Base-by-base conservation (phyloP, 140 eudicot genomes). In the Stevia rebaudiana region DNA sequence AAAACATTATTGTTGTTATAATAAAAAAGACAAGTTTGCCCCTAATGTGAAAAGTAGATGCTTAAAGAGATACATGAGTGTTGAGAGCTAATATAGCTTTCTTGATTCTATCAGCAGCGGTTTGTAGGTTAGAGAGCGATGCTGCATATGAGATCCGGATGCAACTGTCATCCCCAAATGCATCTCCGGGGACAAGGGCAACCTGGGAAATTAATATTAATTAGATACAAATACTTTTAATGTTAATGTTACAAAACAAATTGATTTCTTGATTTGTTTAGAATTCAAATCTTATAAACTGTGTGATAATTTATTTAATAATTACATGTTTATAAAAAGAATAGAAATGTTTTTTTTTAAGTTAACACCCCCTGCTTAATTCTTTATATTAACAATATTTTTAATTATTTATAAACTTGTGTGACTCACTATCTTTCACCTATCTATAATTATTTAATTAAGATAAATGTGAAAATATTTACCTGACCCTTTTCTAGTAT, bases 131-230 rank as follows among this genome's bases (percentile, higher is more conserved):
- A 18, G 82, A 36, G 18, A 87, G 88, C 3, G 98, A 85, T 66
- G 83, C 85, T 7, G 98, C 96, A 65, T 91, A 91, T 10, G 98
- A 91, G 31, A 91, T 91, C 24, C 98, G 76, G 39, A 91, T 84
- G 76, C 98, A 91, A 6, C 74, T 78, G 55, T 91, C 98, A 56
- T 91, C 96, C 36, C 98, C 98, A 70, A 91, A 91, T 51, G 98
- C 96, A 74, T 77, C 95, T 17, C 98, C 96, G 7, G 98, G 98
- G 16, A 91, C 98, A 74, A 91, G 87, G 56, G 98, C 98, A 74
- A 87, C 98, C 98, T 90, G 82, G 22, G 23, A 52, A 54, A 18
- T 73, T 24, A 57, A 4, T 24, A 53, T 6, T 25, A 28, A 0
- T 13, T 15, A 13, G 28, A 25, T 3, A 1, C 15, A 2, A 50